Evolutionary conservation across 2,329 filamentous ascomycete species (phyloP), one percentile per base, ranked within the genome.

Genomic region (Trichophyton simii): DNA sequence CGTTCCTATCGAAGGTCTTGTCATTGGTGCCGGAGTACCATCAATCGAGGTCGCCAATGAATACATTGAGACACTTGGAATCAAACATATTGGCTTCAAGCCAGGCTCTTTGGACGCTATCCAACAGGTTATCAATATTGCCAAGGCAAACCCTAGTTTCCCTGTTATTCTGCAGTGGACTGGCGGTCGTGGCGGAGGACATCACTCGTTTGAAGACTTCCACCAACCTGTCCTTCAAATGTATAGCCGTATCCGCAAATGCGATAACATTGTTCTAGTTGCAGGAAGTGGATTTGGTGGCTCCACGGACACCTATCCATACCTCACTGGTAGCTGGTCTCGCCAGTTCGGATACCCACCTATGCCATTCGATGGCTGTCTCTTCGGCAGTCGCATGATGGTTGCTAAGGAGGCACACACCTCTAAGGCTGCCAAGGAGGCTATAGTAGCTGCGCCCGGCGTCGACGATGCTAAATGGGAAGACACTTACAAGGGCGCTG

Each of bases 161-260:
- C 91, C 91, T n/a, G 83, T 96, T 59, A 85, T 96, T 60, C 79
- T 96, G 64, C 91, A 96, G 76, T 96, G 91, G 91, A 96, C 91
- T 63, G 91, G 91, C 71, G 91, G 91, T 46, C 87, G 91, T 75
- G 91, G 91, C 66, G 91, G 91, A 78, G 91, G 91, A 62, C 91
- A 96, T 74, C 91, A 96, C 78, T 96, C 91, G 0, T 95, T 87
- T 65, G 91, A 96, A 73, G 91, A 96, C 73, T 96, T 96, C 81
- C 91, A 96, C 74, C 86, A 91, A 70, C 91, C 91, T 3, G 87
- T 96, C 52, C 79, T 96, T 6, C 86, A 89, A 69, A 95, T 95
- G 88, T 96, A 96, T 73, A 84, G 86, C 67, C 86, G 91, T 62
- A 91, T 96, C 66, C 85, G 91, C 71, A 85, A 89, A 71, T 87